A percentile compares a stretch with the other conserved stretches of the same genome.
Conservation (phyloP, 306 rosid genomes). For the Senna siamea region DNA sequence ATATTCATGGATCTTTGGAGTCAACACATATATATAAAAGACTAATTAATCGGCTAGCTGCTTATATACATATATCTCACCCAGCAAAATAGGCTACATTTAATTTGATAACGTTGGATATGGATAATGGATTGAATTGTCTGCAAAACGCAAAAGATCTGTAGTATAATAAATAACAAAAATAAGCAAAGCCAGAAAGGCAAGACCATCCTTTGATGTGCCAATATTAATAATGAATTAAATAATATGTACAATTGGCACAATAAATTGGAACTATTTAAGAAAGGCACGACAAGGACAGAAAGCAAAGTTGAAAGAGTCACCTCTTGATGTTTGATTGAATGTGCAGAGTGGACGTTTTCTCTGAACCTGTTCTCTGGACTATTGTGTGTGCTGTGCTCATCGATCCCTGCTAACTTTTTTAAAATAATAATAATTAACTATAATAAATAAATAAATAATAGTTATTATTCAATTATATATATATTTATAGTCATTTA, state of each 20-base stretch:
- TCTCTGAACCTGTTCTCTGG: conserved; percentile 27
- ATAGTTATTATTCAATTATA: too few species aligned
- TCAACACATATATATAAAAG: conserved; percentile 35
- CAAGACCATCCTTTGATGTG: conserved; percentile 28
- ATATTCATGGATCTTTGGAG: conserved; percentile 59
- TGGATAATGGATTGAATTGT: neutral
- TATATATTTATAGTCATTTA: conserved; percentile 56
- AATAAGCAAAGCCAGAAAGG: conserved; percentile 2
- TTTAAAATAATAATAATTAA: neutral
- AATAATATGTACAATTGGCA: neutral
- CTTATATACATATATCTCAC: neutral
- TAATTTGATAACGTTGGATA: conserved; percentile 39
- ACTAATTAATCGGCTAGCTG: neutral
- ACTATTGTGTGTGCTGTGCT: conserved; percentile 1
- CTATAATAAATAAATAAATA: too few species aligned
- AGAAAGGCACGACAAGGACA: conserved; percentile 38
- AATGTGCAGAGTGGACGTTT: conserved; percentile 10
- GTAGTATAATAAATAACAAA: neutral
- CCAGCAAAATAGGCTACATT: conserved; percentile 29
- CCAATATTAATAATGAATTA: neutral
- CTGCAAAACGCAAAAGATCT: conserved; percentile 32
- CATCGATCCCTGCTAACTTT: neutral
- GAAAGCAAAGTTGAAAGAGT: conserved; percentile 34
- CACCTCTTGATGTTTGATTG: conserved; percentile 32
- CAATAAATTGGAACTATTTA: conserved; percentile 3